phyloP scores from a whole-genome alignment of 805 yeast species.

The Zygoascus bituminiphila region DNA sequence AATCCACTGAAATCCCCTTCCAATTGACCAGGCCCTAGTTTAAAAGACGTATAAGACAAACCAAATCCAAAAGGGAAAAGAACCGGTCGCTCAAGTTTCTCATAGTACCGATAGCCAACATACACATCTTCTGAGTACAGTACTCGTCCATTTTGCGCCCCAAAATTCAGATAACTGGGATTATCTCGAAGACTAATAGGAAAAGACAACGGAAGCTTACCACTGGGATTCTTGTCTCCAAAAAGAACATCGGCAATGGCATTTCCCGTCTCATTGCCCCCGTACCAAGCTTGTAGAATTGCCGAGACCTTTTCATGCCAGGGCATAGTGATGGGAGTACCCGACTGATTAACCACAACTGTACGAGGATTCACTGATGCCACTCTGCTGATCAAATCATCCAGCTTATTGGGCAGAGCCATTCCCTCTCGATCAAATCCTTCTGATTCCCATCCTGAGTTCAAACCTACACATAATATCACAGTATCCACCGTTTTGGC shows the following conservation, averaged over 20 bases:
- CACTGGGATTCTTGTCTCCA: constrained; percentile 53
- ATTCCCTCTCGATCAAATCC: constrained; percentile 45
- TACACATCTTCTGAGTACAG: constrained; percentile 57
- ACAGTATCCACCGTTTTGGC: constrained; percentile 39
- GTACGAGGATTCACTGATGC: constrained; percentile 40
- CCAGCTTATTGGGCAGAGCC: constrained; percentile 41
- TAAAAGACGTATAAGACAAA: constrained; percentile 49
- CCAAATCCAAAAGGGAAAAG: constrained; percentile 57
- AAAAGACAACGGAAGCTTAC: constrained; percentile 48
- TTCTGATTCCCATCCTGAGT: constrained; percentile 49
- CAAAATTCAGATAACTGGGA: constrained; percentile 46
- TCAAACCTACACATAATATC: constrained; percentile 41
- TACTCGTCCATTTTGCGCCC: constrained; percentile 36
- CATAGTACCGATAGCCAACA: constrained; percentile 55
- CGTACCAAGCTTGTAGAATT: constrained; percentile 45
- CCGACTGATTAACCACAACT: constrained; percentile 47
- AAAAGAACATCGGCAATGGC: constrained; percentile 50
- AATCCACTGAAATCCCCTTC: too few species aligned
- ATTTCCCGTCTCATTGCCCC: constrained; percentile 50
- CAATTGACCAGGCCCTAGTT: too few species aligned
- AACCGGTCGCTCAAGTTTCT: constrained; percentile 39
- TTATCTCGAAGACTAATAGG: constrained; percentile 44
- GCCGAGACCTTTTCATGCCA: constrained; percentile 38
- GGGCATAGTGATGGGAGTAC: constrained; percentile 53
- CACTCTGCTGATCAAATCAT: constrained; percentile 38